phyloP scores from a whole-genome alignment of 179 eudicot genomes.

The Spinacia oleracea region DNA sequence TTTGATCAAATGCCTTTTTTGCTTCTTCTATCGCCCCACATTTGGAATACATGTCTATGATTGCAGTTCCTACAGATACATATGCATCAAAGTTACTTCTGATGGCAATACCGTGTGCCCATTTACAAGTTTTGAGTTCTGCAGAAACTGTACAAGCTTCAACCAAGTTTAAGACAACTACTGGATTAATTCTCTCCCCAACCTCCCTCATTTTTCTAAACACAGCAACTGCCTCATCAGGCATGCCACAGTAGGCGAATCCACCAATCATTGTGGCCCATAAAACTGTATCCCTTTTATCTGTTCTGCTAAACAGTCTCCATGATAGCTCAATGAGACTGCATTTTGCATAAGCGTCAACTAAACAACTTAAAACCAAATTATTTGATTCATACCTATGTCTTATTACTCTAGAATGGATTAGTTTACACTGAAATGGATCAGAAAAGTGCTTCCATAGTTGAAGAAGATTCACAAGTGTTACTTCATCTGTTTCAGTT shows the following conservation, averaged over 20 bases:
- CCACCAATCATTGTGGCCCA: conserved; percentile 92
- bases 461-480: conserved; percentile 68
- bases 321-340: conserved; percentile 48
- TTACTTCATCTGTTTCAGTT: conserved; percentile 65
- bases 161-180: conserved; percentile 59
- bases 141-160: conserved; percentile 70
- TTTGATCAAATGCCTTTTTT: conserved; percentile 52
- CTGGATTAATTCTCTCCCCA: conserved; percentile 39
- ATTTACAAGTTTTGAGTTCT: conserved; percentile 52
- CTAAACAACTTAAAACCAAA: conserved; percentile 56
- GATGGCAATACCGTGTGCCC: conserved; percentile 65
- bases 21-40: conserved; percentile 69
- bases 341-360: conserved; percentile 79
- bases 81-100: conserved; percentile 52
- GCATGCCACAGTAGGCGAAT: conserved; percentile 74
- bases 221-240: conserved; percentile 58
- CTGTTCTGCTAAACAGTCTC: conserved; percentile 43
- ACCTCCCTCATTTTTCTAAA: conserved; percentile 46
- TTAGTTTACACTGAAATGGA: conserved; percentile 48
- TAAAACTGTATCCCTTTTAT: conserved; percentile 46
- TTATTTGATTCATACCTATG: conserved; percentile 49
- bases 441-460: conserved; percentile 53
- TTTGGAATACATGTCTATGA: conserved; percentile 70
- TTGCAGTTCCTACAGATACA: conserved; percentile 65
- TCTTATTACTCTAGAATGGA: conserved; percentile 53